Evolutionary conservation across 352 stramenopile genomes (phyloP), one percentile per base, ranked within the genome.

Genomic region (Globisporangium polare): DNA sequence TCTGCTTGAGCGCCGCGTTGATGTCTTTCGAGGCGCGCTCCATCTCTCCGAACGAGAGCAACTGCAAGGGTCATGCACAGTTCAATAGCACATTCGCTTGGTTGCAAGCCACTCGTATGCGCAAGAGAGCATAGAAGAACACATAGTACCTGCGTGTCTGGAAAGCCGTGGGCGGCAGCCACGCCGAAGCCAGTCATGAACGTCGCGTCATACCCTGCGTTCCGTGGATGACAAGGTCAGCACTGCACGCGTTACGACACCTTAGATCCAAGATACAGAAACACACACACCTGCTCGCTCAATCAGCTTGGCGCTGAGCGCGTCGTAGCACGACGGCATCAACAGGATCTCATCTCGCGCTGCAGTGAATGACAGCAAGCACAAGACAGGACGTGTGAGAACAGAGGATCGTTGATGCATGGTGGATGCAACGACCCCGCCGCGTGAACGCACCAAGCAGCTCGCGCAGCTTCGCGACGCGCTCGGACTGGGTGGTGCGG

Each of bases 131-230:
- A 31, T 31, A 18, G 3, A 51, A 3, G 20, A 26, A 15, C 12
- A 9, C 15, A 39, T 20, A 86, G 58, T 20, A 97, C 71, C 62
- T 96, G 89, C 41, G 88, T 97, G 69, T 98, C 92, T 1, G 93
- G 89, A 60, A 95, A 89, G 1, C 94, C 89, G 55, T 91, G 80
- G 0, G 75, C 79, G 18, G 84, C 92, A 35, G 88, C 94, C 8
- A 98, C 89, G 55, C 89, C 89, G 77, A 97, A 98, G 41, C 92
- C 92, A 45, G 89, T 96, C 90, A 98, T 97, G 69, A 98, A 98
- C 7, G 89, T 96, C 22, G 88, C 75, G 31, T 92, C 72, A 67
- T 97, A 98, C 20, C 86, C 88, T 75, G 13, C 27, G 46, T 22
- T 15, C 5, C 8, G 37, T 6, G 37, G 27, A 27, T 13, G 37